These are phyloP conservation scores for Punica granatum DNA, from an alignment of 345 rosid genomes.

Conservation along the genomic window DNA sequence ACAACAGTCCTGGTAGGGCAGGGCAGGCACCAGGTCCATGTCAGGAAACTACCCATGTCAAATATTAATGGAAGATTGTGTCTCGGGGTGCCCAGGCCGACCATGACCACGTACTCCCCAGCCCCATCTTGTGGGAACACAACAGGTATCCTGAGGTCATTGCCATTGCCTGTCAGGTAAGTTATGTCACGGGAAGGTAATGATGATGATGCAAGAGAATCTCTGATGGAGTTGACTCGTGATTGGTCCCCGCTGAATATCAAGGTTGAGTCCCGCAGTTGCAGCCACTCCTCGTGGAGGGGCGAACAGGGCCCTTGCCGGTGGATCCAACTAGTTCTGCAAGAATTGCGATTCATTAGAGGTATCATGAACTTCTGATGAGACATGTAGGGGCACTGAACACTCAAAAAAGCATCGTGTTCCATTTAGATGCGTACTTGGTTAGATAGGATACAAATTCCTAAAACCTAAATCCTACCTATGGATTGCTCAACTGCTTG, in stretches of 20 bases:
- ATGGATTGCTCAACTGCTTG: no score
- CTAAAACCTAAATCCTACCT: no score
- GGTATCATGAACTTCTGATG: not conserved
- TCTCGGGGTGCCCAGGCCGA: constrained; percentile 18
- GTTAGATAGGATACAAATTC: no score
- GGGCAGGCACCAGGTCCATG: constrained; percentile 21
- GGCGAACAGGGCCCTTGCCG: constrained; percentile 9
- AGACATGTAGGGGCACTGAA: no score
- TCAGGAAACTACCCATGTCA: constrained; percentile 21
- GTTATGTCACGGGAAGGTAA: not conserved
- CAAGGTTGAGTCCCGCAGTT: not conserved
- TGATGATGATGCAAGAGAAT: not conserved
- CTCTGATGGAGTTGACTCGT: not conserved
- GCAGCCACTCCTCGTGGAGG: not conserved
- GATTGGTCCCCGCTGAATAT: constrained; percentile 1
- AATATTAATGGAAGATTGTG: constrained; percentile 10
- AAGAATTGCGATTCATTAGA: not conserved
- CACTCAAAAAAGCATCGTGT: no score
- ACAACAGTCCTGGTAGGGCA: constrained; percentile 6
- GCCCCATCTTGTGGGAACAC: not conserved
- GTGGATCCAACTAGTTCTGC: constrained; percentile 1
- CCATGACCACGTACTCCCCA: constrained; percentile 4
- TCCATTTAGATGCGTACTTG: no score
- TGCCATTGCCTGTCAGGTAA: not conserved
- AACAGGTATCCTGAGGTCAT: not conserved